phyloP scores from a whole-genome alignment of 768 basidiomycete genomes.

The Leucocoprinus birnbaumii region DNA sequence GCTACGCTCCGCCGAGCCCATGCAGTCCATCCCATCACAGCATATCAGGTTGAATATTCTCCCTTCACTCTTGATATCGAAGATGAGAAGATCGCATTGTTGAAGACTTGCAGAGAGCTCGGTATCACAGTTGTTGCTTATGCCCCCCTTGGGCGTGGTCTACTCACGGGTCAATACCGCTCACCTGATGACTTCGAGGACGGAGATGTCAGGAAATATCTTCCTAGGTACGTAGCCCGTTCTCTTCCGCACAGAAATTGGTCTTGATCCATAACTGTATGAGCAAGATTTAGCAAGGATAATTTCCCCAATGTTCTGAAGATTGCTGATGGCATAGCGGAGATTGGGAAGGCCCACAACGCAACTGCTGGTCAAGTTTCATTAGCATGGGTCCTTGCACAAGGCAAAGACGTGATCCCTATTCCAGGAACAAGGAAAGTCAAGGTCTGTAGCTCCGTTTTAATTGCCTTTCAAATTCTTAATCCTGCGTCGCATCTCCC shows the following conservation, averaged over 20 bases:
- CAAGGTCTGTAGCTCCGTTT: constrained; percentile 20
- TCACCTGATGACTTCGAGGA: constrained; percentile 34
- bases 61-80: constrained; percentile 48
- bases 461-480: neutral
- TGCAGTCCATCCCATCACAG: constrained; percentile 46
- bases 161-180: constrained; percentile 43
- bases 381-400: constrained; percentile 47
- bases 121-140: constrained; percentile 49
- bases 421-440: constrained; percentile 46
- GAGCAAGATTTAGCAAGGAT: constrained; percentile 21
- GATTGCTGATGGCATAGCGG: constrained; percentile 35
- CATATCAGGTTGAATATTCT: constrained; percentile 50
- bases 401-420: constrained; percentile 43
- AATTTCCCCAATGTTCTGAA: constrained; percentile 46
- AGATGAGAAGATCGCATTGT: constrained; percentile 34
- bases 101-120: constrained; percentile 43
- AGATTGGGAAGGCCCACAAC: constrained; percentile 33
- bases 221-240: constrained; percentile 26
- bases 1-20: constrained; percentile 46
- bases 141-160: constrained; percentile 48
- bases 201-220: constrained; percentile 35
- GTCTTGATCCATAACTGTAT: constrained; percentile 15
- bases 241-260: too few species aligned
- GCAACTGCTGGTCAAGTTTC: constrained; percentile 44
- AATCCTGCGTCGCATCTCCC: neutral